Conservation (phyloP, 2,329 filamentous ascomycete species). For the Chrysosporium queenslandicum region DNA sequence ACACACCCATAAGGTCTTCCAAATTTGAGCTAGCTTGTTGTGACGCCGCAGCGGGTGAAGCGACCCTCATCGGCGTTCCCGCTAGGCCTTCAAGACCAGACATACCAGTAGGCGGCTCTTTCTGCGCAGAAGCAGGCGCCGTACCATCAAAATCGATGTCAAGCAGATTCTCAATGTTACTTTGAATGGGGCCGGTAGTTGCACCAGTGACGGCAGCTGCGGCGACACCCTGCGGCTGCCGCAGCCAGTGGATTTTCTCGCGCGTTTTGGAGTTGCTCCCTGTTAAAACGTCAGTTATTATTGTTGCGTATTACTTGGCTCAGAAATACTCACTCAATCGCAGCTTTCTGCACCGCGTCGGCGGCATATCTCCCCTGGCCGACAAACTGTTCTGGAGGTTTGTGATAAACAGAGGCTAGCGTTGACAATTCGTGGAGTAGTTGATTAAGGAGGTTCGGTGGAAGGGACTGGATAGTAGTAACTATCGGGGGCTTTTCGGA, state of each 20-base stretch:
- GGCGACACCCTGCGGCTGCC: too few relatives aligned
- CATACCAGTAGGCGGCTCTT: slow-evolving; percentile 50
- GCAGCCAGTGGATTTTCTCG: slow-evolving; percentile 91
- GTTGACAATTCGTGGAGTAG: slow-evolving; percentile 89
- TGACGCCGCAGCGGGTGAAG: slow-evolving; percentile 33
- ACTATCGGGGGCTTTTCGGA: slow-evolving; percentile 91
- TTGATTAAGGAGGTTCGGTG: slow-evolving; percentile 72
- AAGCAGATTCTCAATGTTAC: slow-evolving; percentile 84
- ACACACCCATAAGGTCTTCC: slow-evolving; percentile 70
- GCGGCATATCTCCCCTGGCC: slow-evolving; percentile 90
- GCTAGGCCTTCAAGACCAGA: slow-evolving; percentile 53
- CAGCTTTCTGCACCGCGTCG: slow-evolving; percentile 85
- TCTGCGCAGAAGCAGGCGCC: slow-evolving; percentile 75
- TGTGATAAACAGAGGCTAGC: slow-evolving; percentile 95
- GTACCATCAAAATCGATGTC: slow-evolving; percentile 95
- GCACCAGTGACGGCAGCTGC: slow-evolving; percentile 52
- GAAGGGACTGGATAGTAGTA: slow-evolving; percentile 84
- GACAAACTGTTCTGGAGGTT: slow-evolving; percentile 94
- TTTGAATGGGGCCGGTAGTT: slow-evolving; percentile 47
- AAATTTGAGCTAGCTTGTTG: slow-evolving; percentile 48
- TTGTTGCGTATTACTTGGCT: neutral
- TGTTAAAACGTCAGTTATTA: slow-evolving; percentile 23
- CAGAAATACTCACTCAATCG: slow-evolving; percentile 60
- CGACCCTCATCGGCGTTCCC: slow-evolving; percentile 46
- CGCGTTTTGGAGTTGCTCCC: slow-evolving; percentile 81